A percentile compares a stretch with the other conserved stretches of the same genome.
Evolutionary conservation across 1,139 yeast species (phyloP).

Genomic region (Geotrichum klebahnii): DNA sequence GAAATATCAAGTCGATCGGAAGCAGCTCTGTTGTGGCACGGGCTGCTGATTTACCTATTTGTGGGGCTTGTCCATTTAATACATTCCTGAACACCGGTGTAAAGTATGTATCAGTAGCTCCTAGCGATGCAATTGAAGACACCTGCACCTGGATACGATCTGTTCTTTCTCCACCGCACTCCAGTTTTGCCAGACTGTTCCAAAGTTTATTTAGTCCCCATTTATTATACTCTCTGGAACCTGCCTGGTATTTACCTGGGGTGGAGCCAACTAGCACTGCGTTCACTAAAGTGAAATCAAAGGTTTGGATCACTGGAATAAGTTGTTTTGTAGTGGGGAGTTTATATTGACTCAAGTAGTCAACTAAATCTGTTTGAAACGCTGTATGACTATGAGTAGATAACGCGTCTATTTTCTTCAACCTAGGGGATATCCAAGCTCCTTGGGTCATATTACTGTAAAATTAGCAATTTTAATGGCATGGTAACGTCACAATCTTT

Average conservation of each 20-base stretch:
- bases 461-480: background rate
- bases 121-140: conserved; percentile 36
- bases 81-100: conserved; percentile 26
- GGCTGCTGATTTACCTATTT: too few relatives aligned
- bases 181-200: conserved; percentile 22
- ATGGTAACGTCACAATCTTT: too few relatives aligned
- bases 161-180: background rate
- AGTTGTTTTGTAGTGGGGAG: conserved; percentile 23
- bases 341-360: conserved; percentile 31
- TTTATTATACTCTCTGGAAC: conserved; percentile 21
- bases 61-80: conserved; percentile 27
- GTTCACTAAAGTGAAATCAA: conserved; percentile 32
- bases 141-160: conserved; percentile 32
- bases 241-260: conserved; percentile 32
- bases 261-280: conserved; percentile 36
- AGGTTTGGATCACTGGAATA: conserved; percentile 24
- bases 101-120: conserved; percentile 29
- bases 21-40: background rate
- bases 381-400: background rate
- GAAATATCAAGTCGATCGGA: conserved; percentile 32
- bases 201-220: conserved; percentile 33
- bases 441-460: conserved; percentile 34
- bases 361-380: conserved; percentile 32
- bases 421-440: conserved; percentile 34
- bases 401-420: conserved; percentile 15